A percentile compares a stretch with the other conserved stretches of the same genome.
phyloP scores from a whole-genome alignment of 2,329 filamentous ascomycete species.

The Capronia coronata region DNA sequence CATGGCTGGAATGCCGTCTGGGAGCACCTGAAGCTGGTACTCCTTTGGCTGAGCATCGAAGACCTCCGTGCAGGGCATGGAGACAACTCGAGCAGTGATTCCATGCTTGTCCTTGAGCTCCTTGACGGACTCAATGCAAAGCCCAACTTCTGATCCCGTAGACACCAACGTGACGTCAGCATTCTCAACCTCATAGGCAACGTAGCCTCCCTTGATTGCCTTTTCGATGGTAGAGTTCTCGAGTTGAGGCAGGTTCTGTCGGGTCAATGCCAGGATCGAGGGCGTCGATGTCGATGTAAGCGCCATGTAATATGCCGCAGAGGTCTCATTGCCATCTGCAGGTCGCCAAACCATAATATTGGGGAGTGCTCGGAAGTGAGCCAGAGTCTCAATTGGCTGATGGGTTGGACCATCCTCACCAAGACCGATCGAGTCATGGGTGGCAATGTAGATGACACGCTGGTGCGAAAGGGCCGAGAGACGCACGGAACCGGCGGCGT shows the following conservation, averaged over 20 bases:
- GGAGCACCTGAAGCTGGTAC: constrained; percentile 86
- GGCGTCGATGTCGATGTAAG: constrained; percentile 85
- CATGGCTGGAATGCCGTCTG: constrained; percentile 86
- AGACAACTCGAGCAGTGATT: constrained; percentile 85
- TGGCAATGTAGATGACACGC: constrained; percentile 90
- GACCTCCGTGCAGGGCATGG: constrained; percentile 92
- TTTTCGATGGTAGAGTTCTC: constrained; percentile 87
- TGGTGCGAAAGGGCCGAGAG: constrained; percentile 86
- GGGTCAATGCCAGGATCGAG: constrained; percentile 86
- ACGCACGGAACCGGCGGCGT: constrained; percentile 90
- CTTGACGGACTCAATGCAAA: constrained; percentile 89
- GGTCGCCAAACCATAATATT: constrained; percentile 99
- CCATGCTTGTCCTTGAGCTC: constrained; percentile 81
- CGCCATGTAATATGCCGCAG: constrained; percentile 92
- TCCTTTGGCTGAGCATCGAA: constrained; percentile 93
- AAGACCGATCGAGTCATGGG: constrained; percentile 97
- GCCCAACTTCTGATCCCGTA: constrained; percentile 91
- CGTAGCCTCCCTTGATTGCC: constrained; percentile 92
- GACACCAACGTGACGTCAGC: constrained; percentile 85
- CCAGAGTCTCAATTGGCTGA: constrained; percentile 96
- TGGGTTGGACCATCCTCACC: constrained; percentile 98
- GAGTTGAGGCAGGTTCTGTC: constrained; percentile 96
- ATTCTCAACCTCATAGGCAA: constrained; percentile 73
- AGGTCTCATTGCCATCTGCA: constrained; percentile 96
- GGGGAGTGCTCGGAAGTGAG: constrained; percentile 96